A percentile compares a stretch with the other conserved stretches of the same genome.
phyloP scores from a whole-genome alignment of 768 basidiomycete species.

The Panellus pusillus region DNA sequence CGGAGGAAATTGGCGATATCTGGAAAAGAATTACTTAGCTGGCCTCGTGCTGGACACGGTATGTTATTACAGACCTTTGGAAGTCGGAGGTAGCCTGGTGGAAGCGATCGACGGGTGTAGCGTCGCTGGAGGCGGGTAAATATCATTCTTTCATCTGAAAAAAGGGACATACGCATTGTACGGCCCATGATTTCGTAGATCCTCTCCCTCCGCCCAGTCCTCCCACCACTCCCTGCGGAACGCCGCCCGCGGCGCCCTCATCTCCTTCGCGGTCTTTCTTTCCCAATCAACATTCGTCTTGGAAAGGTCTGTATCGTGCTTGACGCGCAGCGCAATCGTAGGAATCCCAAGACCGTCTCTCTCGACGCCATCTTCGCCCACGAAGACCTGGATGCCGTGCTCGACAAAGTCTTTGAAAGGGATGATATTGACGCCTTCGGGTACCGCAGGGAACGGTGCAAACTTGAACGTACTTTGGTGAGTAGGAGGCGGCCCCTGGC shows the following conservation, averaged over 20 bases:
- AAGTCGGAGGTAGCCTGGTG: constrained; percentile 63
- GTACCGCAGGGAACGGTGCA: too few species aligned
- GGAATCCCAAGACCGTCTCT: constrained; percentile 67
- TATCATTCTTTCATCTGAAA: neutral
- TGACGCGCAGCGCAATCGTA: constrained; percentile 54
- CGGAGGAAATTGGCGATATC: constrained; percentile 32
- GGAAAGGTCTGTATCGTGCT: constrained; percentile 55
- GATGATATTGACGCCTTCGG: constrained; percentile 43
- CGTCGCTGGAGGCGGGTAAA: constrained; percentile 33
- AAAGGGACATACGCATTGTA: constrained; percentile 51
- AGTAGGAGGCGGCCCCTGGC: too few species aligned
- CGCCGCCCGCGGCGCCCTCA: constrained; percentile 10
- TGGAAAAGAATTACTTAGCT: constrained; percentile 6
- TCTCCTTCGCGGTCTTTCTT: constrained; percentile 40
- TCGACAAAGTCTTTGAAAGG: constrained; percentile 61
- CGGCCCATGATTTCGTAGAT: constrained; percentile 39
- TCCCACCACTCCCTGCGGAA: constrained; percentile 58
- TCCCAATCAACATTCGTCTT: constrained; percentile 58
- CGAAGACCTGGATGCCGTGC: constrained; percentile 53
- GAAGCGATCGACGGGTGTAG: constrained; percentile 53
- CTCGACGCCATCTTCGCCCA: constrained; percentile 54
- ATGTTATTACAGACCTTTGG: constrained; percentile 21
- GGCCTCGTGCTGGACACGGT: constrained; percentile 15
- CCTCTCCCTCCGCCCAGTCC: constrained; percentile 68
- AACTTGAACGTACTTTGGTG: too few species aligned